phyloP scores from a whole-genome alignment of 2,329 filamentous ascomycete genomes.

The Periconia sp. region DNA sequence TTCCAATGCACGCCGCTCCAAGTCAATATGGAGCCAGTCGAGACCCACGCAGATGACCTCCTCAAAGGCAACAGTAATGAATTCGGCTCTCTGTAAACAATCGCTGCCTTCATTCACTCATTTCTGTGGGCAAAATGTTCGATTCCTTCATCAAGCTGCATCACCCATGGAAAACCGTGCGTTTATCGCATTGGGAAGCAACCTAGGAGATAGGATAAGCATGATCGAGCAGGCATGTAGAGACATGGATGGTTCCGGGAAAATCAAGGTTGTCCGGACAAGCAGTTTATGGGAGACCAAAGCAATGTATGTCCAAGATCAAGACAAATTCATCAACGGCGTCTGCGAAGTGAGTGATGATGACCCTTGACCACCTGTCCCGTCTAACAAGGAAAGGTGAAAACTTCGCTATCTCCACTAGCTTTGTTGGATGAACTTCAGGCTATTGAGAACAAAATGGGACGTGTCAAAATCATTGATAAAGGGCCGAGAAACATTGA shows the following conservation, averaged over 20 bases:
- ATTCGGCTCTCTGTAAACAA: no score
- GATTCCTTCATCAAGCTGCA: slow-evolving; percentile 12
- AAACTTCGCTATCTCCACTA: slow-evolving; percentile 74
- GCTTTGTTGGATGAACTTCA: slow-evolving; percentile 80
- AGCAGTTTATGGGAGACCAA: slow-evolving; percentile 93
- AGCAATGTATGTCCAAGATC: slow-evolving; percentile 94
- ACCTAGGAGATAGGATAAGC: slow-evolving; percentile 80
- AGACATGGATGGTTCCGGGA: slow-evolving; percentile 68
- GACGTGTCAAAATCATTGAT: slow-evolving; percentile 80
- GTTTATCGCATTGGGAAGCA: slow-evolving; percentile 89
- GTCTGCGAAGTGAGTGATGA: slow-evolving; percentile 74
- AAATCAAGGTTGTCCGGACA: slow-evolving; percentile 74
- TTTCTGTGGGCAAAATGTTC: neutral
- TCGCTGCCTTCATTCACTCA: neutral
- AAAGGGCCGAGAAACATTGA: slow-evolving; percentile 96
- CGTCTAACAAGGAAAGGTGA: slow-evolving; percentile 27
- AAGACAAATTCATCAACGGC: slow-evolving; percentile 87
- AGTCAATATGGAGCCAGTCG: neutral
- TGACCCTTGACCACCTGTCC: neutral
- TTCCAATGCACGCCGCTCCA: slow-evolving; percentile 1
- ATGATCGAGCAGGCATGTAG: slow-evolving; percentile 84
- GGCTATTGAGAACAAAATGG: slow-evolving; percentile 76
- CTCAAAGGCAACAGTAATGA: neutral
- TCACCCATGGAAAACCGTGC: slow-evolving; percentile 50
- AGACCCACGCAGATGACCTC: neutral